Evolutionary conservation across 2,329 filamentous ascomycete genomes (phyloP).

Genomic region (Sporothrix globosa): DNA sequence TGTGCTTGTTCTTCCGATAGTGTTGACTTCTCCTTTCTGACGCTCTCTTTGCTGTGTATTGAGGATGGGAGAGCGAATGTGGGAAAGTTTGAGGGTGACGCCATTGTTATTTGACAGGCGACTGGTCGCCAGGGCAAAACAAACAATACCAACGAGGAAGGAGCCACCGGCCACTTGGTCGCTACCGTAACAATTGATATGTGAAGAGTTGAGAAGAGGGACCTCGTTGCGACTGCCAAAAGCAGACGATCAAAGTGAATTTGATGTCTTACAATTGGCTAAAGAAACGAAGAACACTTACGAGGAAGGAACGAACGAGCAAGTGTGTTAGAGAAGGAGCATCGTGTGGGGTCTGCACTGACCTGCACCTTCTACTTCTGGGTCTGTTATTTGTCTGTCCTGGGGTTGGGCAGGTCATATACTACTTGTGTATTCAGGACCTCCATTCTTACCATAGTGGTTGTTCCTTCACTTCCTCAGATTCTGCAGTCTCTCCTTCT

Average conservation of each 20-base stretch:
- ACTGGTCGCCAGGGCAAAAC: not conserved
- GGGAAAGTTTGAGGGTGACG: not conserved
- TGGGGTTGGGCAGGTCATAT: not conserved
- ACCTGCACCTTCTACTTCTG: constrained; percentile 27
- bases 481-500: not conserved
- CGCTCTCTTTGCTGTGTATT: not conserved
- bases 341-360: not conserved
- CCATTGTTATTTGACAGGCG: constrained; percentile 6
- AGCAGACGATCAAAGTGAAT: not conserved
- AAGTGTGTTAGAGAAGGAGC: constrained; percentile 21
- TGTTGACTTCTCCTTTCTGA: not conserved
- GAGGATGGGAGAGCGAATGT: not conserved
- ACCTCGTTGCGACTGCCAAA: not conserved
- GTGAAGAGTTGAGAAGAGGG: not conserved
- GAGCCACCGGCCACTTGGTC: constrained; percentile 17
- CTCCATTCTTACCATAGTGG: not conserved
- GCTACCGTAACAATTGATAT: not conserved
- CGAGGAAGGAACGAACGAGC: not conserved
- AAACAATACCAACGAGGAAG: constrained; percentile 24
- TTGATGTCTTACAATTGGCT: not conserved
- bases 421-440: not conserved
- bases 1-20: not conserved
- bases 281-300: not conserved
- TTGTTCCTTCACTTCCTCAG: not conserved
- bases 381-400: not conserved